These are phyloP conservation scores for Epichloe sp. DNA, from an alignment of 2,329 filamentous ascomycete genomes.

Conservation along the genomic window DNA sequence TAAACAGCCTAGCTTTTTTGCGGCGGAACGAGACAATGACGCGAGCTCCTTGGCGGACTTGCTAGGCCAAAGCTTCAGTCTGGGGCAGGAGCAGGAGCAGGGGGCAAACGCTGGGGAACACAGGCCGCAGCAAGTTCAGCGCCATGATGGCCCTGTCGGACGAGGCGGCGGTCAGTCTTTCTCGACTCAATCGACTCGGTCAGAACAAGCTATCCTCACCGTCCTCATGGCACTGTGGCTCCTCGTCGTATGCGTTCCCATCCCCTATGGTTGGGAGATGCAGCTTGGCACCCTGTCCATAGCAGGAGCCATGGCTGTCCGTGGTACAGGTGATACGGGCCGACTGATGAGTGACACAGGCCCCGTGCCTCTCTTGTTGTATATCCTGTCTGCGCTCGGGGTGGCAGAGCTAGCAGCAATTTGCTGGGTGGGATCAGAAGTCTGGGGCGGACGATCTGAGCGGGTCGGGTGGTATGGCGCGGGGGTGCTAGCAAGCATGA, in stretches of 20 bases:
- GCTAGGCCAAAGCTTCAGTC: slow-evolving; percentile 29
- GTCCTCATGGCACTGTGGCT: slow-evolving; percentile 16
- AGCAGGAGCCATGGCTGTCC: slow-evolving; percentile 18
- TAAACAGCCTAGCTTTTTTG: slow-evolving; percentile 51
- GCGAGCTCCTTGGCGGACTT: slow-evolving; percentile 31
- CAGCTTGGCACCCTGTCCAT: slow-evolving; percentile 15
- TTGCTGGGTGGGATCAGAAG: slow-evolving; percentile 21
- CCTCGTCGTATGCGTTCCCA: slow-evolving; percentile 6
- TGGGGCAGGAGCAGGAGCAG: slow-evolving; percentile 19
- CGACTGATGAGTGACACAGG: slow-evolving; percentile 5
- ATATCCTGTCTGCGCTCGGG: slow-evolving; percentile 14
- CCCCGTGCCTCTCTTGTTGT: slow-evolving; percentile 9
- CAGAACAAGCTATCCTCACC: slow-evolving; percentile 12
- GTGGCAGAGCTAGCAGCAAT: slow-evolving; percentile 19
- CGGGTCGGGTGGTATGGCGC: slow-evolving; percentile 15
- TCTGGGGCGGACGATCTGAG: slow-evolving; percentile 14
- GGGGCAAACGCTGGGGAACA: slow-evolving; percentile 3
- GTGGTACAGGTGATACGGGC: slow-evolving; percentile 16
- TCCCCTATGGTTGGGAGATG: slow-evolving; percentile 16
- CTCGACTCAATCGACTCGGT: background rate
- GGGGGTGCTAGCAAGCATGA: slow-evolving; percentile 17
- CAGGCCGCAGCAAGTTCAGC: background rate
- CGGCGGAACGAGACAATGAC: slow-evolving; percentile 25
- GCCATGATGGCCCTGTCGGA: background rate
- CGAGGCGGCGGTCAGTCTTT: background rate